phyloP scores from a whole-genome alignment of 2,329 filamentous ascomycete species.

The Aschersonia sp. region DNA sequence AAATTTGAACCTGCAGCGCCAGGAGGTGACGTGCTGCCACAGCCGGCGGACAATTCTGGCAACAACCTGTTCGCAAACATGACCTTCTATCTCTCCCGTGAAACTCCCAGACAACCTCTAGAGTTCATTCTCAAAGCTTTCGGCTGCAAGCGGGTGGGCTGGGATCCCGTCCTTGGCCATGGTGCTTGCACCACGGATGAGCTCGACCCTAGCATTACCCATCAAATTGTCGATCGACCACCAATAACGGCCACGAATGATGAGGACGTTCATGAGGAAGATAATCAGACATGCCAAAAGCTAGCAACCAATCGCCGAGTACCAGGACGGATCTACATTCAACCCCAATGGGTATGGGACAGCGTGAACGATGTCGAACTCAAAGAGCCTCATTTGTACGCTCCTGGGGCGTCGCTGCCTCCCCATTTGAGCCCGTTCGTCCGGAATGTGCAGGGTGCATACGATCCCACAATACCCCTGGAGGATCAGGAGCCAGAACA shows the following conservation, averaged over 20 bases:
- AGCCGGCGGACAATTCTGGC: slow-evolving; percentile 56
- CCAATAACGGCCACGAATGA: slow-evolving; percentile 46
- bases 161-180: slow-evolving; percentile 82
- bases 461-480: slow-evolving; percentile 77
- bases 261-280: slow-evolving; percentile 34
- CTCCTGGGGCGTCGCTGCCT: slow-evolving; percentile 76
- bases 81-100: slow-evolving; percentile 86
- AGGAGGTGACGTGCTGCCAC: slow-evolving; percentile 73
- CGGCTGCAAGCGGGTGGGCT: slow-evolving; percentile 89
- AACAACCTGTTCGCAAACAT: slow-evolving; percentile 73
- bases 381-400: slow-evolving; percentile 75
- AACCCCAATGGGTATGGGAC: slow-evolving; percentile 99
- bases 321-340: slow-evolving; percentile 83
- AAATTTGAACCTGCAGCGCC: slow-evolving; percentile 78
- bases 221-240: slow-evolving; percentile 90
- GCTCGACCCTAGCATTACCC: slow-evolving; percentile 76
- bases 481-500: slow-evolving; percentile 80
- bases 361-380: slow-evolving; percentile 85
- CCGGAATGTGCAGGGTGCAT: slow-evolving; percentile 70
- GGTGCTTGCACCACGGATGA: slow-evolving; percentile 89
- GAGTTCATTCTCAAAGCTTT: slow-evolving; percentile 91
- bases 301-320: slow-evolving; percentile 55
- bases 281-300: slow-evolving; percentile 48
- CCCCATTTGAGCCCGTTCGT: slow-evolving; percentile 96
- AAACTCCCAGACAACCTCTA: slow-evolving; percentile 78